Evolutionary conservation across 805 yeast genomes (phyloP).

Genomic region (Zygosaccharomyces rouxii): DNA sequence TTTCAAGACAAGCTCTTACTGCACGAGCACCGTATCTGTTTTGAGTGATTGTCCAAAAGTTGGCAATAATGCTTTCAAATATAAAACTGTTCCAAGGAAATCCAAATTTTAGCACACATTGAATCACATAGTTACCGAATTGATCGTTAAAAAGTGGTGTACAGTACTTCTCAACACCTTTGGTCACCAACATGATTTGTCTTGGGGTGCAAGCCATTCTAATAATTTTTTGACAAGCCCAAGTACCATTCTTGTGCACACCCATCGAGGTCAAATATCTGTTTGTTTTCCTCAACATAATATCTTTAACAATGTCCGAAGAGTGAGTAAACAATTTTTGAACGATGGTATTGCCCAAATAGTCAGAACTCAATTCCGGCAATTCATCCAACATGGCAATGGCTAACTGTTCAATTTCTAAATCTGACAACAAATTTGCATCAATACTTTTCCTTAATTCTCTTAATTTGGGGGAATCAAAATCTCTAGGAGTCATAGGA

Average conservation of each 20-base stretch:
- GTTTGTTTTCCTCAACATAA: conserved; percentile 72
- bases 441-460: conserved; percentile 78
- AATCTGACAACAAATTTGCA: conserved; percentile 45
- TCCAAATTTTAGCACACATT: conserved; percentile 88
- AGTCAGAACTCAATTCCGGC: conserved; percentile 88
- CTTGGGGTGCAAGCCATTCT: conserved; percentile 61
- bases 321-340: conserved; percentile 80
- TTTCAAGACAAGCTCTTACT: conserved; percentile 86
- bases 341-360: conserved; percentile 91
- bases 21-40: conserved; percentile 96
- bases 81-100: conserved; percentile 86
- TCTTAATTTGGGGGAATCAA: conserved; percentile 83
- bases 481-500: conserved; percentile 58
- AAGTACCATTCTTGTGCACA: conserved; percentile 95
- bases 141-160: conserved; percentile 89
- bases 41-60: conserved; percentile 74
- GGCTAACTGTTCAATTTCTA: conserved; percentile 77
- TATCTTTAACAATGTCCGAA: conserved; percentile 65
- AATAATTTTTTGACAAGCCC: conserved; percentile 98
- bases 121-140: conserved; percentile 94
- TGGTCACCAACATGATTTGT: conserved; percentile 61
- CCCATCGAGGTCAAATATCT: conserved; percentile 88
- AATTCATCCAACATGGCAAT: conserved; percentile 81
- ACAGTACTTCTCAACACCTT: conserved; percentile 71
- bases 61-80: conserved; percentile 72